Base-by-base conservation (phyloP, 495 filamentous ascomycete species). In the Talaromyces nanjingensis region DNA sequence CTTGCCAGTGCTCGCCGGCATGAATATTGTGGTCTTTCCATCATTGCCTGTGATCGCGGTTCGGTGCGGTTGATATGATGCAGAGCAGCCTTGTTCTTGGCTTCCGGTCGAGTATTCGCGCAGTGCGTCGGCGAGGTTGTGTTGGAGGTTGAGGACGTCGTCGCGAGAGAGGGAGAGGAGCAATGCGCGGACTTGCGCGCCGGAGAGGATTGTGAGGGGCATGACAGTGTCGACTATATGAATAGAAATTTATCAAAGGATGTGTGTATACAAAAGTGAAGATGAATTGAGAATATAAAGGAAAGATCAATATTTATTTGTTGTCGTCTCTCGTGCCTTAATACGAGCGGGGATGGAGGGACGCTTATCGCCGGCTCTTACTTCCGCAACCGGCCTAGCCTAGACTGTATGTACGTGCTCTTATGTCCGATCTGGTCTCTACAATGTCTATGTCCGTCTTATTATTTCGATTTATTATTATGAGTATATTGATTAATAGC, bases 1-100 rank as follows among this genome's bases (percentile, higher is more conserved):
- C 33, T 80, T 75, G 59, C 79, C 80, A 16, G 80, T 84, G 61
- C 76, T 84, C 2, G 90, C 90, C 4, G 94, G 94, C 94, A 97
- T 98, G 73, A 96, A 94, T 33, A 98, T 79, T 0, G 90, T 96
- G 3, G 90, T 96, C 49, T 86, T 84, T 42, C 91, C 89, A 78
- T 91, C 88, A 22, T 76, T 80, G 33, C 82, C 82, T 52, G 85
- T 84, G 55, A 93, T 83, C 0, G 86, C 82, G 0, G 89, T 89
- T 55, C 93, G 84, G 62, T 86, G 84, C 0, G 93, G 93, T 70
- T 96, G 91, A 63, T 90, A 88, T 31, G 82, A 78, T 3, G 84
- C 79, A 49, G 81, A 81, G 64, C 84, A 88, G 52, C 79, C 81
- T 72, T 77, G 74, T 59, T 82, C 78, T 64, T 86, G 81, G 1